These are phyloP conservation scores for Curvularia lunata DNA, from an alignment of 2,329 filamentous ascomycete species.

Conservation along the genomic window DNA sequence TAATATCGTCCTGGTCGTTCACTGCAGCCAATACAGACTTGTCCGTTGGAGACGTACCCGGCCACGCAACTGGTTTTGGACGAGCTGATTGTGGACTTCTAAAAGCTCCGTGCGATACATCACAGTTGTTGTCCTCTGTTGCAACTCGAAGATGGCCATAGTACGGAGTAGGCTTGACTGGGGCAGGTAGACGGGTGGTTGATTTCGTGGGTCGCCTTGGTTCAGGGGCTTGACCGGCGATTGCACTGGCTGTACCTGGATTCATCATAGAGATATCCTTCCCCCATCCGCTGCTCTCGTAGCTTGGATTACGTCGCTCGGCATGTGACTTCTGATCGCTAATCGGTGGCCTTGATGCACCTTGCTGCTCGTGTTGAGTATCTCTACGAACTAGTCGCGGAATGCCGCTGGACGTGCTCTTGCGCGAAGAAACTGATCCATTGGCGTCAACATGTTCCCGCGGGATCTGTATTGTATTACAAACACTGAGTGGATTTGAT, in stretches of 20 bases:
- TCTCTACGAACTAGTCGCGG: slow-evolving; percentile 22
- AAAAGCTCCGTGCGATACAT: neutral
- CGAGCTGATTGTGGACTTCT: neutral
- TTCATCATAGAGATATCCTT: slow-evolving; percentile 28
- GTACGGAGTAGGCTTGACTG: slow-evolving; percentile 25
- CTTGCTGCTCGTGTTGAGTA: neutral
- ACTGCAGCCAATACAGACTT: slow-evolving; percentile 17
- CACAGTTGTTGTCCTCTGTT: slow-evolving; percentile 9
- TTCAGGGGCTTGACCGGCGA: slow-evolving; percentile 2
- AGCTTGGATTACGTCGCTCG: slow-evolving; percentile 29
- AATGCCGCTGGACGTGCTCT: slow-evolving; percentile 27
- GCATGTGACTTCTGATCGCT: slow-evolving; percentile 3
- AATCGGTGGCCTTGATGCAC: neutral
- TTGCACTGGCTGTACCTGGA: slow-evolving; percentile 14
- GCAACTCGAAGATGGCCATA: slow-evolving; percentile 16
- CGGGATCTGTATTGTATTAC: neutral
- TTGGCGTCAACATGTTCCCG: slow-evolving; percentile 2
- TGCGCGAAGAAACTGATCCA: slow-evolving; percentile 21
- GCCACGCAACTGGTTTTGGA: slow-evolving; percentile 14
- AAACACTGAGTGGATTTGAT: slow-evolving; percentile 23
- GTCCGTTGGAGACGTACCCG: slow-evolving; percentile 7
- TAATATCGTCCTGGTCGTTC: slow-evolving; percentile 11
- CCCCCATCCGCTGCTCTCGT: slow-evolving; percentile 33
- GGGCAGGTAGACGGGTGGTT: slow-evolving; percentile 27
- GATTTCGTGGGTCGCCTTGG: slow-evolving; percentile 4